These are phyloP conservation scores for Gnomoniopsis sp. DNA, from an alignment of 2,329 filamentous ascomycete genomes.

Conservation along the genomic window DNA sequence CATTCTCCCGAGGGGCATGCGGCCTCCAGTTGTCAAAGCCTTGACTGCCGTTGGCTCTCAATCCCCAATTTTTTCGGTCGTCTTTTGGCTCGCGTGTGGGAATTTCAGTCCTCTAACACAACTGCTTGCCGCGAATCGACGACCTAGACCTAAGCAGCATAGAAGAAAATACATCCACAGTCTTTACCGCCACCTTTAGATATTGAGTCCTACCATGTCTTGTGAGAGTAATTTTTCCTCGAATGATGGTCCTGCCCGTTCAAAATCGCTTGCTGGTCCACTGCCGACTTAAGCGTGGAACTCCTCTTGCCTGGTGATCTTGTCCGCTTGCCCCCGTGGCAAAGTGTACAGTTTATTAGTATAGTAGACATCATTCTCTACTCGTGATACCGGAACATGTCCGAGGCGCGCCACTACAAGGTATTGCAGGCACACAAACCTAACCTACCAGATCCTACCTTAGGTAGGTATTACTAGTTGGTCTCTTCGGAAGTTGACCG, in stretches of 20 bases:
- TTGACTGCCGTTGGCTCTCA: neutral
- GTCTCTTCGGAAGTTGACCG: conserved; percentile 16
- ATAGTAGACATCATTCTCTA: neutral
- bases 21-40: neutral
- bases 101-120: neutral
- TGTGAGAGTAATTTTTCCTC: neutral
- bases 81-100: neutral
- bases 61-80: neutral
- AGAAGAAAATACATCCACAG: conserved; percentile 18
- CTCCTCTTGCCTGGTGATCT: neutral
- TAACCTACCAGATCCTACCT: no score
- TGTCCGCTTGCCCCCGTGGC: neutral
- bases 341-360: neutral
- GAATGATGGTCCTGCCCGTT: no score
- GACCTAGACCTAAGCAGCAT: neutral
- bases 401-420: no score
- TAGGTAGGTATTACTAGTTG: neutral
- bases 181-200: conserved; percentile 4
- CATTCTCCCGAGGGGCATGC: neutral
- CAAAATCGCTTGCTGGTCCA: no score
- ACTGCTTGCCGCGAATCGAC: neutral
- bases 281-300: neutral
- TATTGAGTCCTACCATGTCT: neutral
- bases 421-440: no score
- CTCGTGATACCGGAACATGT: neutral